Evolutionary conservation across 257 asterid species (phyloP).

Genomic region (Ilex aquifolium): DNA sequence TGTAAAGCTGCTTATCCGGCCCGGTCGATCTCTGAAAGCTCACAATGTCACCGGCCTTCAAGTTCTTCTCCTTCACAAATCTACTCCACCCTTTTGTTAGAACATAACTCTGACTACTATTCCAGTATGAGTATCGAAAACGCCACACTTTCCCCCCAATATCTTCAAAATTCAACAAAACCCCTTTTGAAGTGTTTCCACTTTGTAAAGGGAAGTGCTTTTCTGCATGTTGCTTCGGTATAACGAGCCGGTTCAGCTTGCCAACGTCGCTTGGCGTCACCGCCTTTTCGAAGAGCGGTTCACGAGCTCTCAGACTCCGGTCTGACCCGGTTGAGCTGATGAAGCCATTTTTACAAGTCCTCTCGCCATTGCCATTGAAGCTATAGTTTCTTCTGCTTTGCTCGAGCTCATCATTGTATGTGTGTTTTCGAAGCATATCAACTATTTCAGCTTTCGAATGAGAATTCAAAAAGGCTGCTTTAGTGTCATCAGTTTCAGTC

Average conservation of each 20-base stretch:
- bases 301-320: constrained; percentile 26
- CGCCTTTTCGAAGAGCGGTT: constrained; percentile 66
- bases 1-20: constrained; percentile 55
- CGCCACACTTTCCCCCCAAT: constrained; percentile 69
- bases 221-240: constrained; percentile 79
- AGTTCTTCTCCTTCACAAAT: constrained; percentile 69
- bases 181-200: constrained; percentile 46
- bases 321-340: constrained; percentile 11
- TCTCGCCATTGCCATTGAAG: background rate
- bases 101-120: constrained; percentile 82
- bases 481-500: constrained; percentile 29
- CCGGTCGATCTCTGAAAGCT: constrained; percentile 49
- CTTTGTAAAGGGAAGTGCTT: constrained; percentile 58
- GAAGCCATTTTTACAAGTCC: constrained; percentile 5
- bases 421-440: constrained; percentile 85
- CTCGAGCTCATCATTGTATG: constrained; percentile 71
- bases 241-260: constrained; percentile 60
- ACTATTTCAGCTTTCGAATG: constrained; percentile 80
- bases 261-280: constrained; percentile 92
- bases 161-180: constrained; percentile 63
- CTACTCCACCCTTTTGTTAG: constrained; percentile 87
- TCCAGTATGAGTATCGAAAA: constrained; percentile 82
- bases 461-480: constrained; percentile 44
- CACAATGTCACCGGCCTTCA: constrained; percentile 72
- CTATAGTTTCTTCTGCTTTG: constrained; percentile 46